These are phyloP conservation scores for Nigrospora oryzae DNA, from an alignment of 2,329 filamentous ascomycete species.

Conservation along the genomic window DNA sequence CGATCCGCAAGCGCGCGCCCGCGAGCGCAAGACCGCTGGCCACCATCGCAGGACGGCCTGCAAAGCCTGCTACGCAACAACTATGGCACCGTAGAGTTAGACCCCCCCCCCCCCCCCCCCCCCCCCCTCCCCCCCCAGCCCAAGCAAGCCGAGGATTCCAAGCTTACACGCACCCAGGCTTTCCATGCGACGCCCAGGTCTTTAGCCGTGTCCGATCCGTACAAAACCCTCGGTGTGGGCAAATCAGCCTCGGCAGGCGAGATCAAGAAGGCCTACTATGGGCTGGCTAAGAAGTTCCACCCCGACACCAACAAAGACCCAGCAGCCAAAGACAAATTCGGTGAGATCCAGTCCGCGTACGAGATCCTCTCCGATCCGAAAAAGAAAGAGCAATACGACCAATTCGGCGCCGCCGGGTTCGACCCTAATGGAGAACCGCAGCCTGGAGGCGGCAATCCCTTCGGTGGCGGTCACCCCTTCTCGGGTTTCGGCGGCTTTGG, in stretches of 20 bases:
- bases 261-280: conserved; percentile 98
- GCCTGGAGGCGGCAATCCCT: conserved; percentile 49
- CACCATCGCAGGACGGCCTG: conserved; percentile 12
- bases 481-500: conserved; percentile 37
- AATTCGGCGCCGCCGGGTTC: conserved; percentile 82
- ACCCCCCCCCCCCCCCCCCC: too few species aligned
- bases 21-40: conserved; percentile 10
- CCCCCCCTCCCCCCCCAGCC: too few species aligned
- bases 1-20: conserved; percentile 25
- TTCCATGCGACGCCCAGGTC: conserved; percentile 53
- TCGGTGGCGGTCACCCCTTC: conserved; percentile 50
- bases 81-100: too few species aligned
- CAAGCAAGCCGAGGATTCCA: background rate
- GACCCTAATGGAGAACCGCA: conserved; percentile 58
- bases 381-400: conserved; percentile 88
- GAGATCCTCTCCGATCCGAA: conserved; percentile 87
- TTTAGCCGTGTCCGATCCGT: conserved; percentile 65
- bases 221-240: conserved; percentile 74
- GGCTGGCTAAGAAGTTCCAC: conserved; percentile 93
- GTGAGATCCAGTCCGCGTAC: conserved; percentile 88
- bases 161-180: conserved; percentile 20
- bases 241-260: conserved; percentile 76
- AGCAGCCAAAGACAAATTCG: conserved; percentile 88
- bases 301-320: conserved; percentile 97
- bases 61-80: background rate